phyloP scores from a whole-genome alignment of 495 filamentous ascomycete species.

The Penicillium chermesinum region DNA sequence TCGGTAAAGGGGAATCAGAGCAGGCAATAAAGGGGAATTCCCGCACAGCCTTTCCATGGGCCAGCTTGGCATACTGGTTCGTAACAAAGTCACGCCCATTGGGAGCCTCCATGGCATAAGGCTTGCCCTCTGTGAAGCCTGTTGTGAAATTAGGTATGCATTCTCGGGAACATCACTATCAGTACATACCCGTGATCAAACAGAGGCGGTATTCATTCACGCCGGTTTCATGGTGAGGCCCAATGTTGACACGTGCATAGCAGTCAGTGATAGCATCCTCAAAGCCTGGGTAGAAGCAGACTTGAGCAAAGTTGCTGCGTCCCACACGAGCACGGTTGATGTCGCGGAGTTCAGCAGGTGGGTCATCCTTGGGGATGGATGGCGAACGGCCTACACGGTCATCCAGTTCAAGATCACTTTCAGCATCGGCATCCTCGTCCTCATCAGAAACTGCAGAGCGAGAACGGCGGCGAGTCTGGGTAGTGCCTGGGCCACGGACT shows the following conservation, averaged over 20 bases:
- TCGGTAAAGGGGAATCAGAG: constrained; percentile 73
- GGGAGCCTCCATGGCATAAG: constrained; percentile 68
- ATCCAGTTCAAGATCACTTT: constrained; percentile 77
- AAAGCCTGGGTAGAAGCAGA: constrained; percentile 89
- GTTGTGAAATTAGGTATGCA: constrained; percentile 13
- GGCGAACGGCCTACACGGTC: constrained; percentile 42
- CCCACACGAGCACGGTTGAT: constrained; percentile 78
- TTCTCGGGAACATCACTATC: too few relatives aligned
- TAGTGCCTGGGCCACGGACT: constrained; percentile 61
- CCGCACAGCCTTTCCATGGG: constrained; percentile 70
- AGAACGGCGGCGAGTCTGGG: constrained; percentile 47
- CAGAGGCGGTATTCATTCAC: constrained; percentile 77
- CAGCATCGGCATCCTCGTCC: constrained; percentile 64
- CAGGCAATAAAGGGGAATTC: constrained; percentile 80
- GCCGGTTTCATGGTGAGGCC: constrained; percentile 60
- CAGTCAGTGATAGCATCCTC: constrained; percentile 71
- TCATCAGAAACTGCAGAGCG: constrained; percentile 44
- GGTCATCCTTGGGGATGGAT: constrained; percentile 46
- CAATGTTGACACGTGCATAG: constrained; percentile 76
- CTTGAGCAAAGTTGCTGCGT: constrained; percentile 70
- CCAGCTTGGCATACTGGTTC: constrained; percentile 66
- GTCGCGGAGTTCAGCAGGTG: constrained; percentile 67
- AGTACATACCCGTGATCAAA: constrained; percentile 77
- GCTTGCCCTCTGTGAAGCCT: constrained; percentile 73
- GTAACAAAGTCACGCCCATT: constrained; percentile 69